Evolutionary conservation across 768 basidiomycete genomes (phyloP).

Genomic region (Lactarius evosmus): DNA sequence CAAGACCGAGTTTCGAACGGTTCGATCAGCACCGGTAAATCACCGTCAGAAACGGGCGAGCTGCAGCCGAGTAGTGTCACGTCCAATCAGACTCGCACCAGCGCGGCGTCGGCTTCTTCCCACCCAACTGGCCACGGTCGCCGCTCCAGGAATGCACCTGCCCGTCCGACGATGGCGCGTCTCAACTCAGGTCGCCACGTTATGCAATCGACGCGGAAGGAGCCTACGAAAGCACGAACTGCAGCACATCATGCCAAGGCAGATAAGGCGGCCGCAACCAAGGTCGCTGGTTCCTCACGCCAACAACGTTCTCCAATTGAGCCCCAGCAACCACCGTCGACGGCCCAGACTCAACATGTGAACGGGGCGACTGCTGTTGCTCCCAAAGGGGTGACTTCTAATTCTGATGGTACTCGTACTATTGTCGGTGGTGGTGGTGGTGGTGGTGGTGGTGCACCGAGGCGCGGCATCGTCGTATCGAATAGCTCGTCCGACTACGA

Average conservation of each 20-base stretch:
- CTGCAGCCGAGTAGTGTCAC: constrained; percentile 36
- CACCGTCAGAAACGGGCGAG: constrained; percentile 34
- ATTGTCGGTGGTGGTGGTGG: not conserved
- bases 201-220: constrained; percentile 15
- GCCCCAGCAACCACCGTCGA: constrained; percentile 6
- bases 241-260: constrained; percentile 1
- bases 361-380: constrained; percentile 27
- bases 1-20: constrained; percentile 31
- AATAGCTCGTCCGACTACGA: constrained; percentile 49
- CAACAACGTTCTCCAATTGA: constrained; percentile 18
- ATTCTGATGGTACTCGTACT: not conserved
- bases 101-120: constrained; percentile 33
- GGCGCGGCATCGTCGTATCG: constrained; percentile 43
- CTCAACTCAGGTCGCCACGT: constrained; percentile 24
- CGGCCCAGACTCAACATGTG: constrained; percentile 22
- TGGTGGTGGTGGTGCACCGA: constrained; percentile 10
- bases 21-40: constrained; percentile 34
- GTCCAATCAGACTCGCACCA: constrained; percentile 35
- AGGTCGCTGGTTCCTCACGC: constrained; percentile 17
- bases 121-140: constrained; percentile 29
- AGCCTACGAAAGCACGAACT: constrained; percentile 1
- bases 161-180: constrained; percentile 20
- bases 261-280: constrained; percentile 10
- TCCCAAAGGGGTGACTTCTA: constrained; percentile 21
- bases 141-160: constrained; percentile 22